Evolutionary conservation across 2,329 filamentous ascomycete species (phyloP), one percentile per base, ranked within the genome.

Genomic region (Aureobasidium sp.): DNA sequence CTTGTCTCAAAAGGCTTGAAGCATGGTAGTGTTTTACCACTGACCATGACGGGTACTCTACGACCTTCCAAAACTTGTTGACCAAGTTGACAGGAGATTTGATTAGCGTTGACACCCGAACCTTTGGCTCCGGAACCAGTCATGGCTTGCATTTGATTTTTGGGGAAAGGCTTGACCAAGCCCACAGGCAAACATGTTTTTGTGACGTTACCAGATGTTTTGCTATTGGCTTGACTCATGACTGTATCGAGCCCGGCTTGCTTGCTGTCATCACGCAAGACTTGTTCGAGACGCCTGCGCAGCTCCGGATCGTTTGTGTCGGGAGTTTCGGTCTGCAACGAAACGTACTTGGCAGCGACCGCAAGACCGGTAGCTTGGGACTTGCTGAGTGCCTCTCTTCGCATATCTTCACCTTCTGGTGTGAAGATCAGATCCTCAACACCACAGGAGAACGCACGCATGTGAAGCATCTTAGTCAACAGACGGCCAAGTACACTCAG

Each of bases 101-200:
- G 81, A 64, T 95, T 96, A 47, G 93, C 93, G 67, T 98, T 98
- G 70, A 98, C 93, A 63, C 81, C 76, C 52, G 82, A 86, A 66
- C 93, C 93, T 73, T 98, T 98, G 48, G 93, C 93, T 68, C 93
- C 93, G 54, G 93, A 96, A 12, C 85, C 86, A 19, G 93, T 98
- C 93, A 98, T 98, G 59, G 88, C 83, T 75, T 98, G 93, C 91
- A 98, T 98, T 71, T 97, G 91, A 65, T 98, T 98, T 65, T 85
- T 86, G 1, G 93, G 93, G 70, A 98, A 98, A 6, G 86, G 81
- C 71, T 97, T 98, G 63, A 88, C 83, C 24, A 98, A 79, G 37
- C 88, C 89, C 17, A 74, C 71, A 0, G 93, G 93, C 60, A 98
- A 78, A 69, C 90, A 95, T 2, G 80, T 79, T 41, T 77, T 77